Conservation (phyloP, 1,139 yeast genomes). For the Geotrichum europaeum region DNA sequence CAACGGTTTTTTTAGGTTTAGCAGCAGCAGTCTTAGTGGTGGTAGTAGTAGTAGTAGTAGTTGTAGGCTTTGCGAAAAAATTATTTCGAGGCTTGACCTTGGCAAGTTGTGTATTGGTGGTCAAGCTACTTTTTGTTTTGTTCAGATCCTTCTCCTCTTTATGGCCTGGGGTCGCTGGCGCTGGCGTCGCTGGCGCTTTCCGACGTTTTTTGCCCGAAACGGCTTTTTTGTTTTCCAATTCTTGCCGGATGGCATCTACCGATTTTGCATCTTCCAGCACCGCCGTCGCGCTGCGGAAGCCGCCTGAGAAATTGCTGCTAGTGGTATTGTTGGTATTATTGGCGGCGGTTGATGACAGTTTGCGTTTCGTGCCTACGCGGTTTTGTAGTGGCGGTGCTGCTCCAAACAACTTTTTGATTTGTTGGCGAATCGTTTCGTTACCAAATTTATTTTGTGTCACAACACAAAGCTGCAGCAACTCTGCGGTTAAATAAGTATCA, state of each 20-base stretch:
- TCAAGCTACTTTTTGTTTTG: too few species aligned
- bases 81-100: too few species aligned
- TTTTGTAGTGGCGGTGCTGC: neutral
- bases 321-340: too few species aligned
- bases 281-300: slow-evolving; percentile 11
- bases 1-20: too few species aligned
- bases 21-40: too few species aligned
- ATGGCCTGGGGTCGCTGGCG: neutral
- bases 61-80: too few species aligned
- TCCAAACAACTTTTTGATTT: neutral
- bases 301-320: neutral
- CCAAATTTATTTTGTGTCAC: neutral
- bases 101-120: too few species aligned
- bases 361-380: neutral
- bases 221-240: neutral
- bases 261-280: slow-evolving; percentile 4
- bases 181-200: neutral
- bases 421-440: neutral
- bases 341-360: neutral
- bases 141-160: too few species aligned
- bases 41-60: too few species aligned
- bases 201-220: neutral
- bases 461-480: neutral
- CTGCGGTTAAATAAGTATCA: neutral
- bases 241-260: neutral